Base-by-base conservation (phyloP, 371 early-diverging fungal species). In the Sporodiniella umbellata region DNA sequence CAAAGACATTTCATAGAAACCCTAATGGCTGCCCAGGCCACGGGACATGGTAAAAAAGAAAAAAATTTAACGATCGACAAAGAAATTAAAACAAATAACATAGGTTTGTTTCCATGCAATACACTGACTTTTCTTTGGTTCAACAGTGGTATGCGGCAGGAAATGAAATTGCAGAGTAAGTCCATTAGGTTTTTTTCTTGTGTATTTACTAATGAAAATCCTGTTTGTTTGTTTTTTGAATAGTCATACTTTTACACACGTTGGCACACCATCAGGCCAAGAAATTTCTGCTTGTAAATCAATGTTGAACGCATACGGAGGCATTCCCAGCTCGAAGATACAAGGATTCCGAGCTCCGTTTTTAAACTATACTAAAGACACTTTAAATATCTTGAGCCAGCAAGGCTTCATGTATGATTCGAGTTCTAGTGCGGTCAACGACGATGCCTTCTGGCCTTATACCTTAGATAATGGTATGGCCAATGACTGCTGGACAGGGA, bases 141-240 rank as follows among this genome's bases (percentile, higher is more conserved):
- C 80, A 84, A 28, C 77, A 84, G 48, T 86, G 85, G 85, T 85
- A 85, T 51, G 82, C 85, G 15, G 69, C 71, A 5, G 87, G 87
- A 14, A 71, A 87, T 51, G 89, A 88, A 51, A 68, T 86, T 12
- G 75, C 75, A 38, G 75, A 75, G 75, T 75, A 71, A 63, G 70
- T 58, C 31, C 3, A 28, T 11, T 17, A n/a, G n/a, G n/a, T 10
- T 30, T 28, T 15, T 11, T 25, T 26, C 46, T 22, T 1, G 23
- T n/a, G n/a, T 15, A 51, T 35, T 12, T 19, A 12, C 21, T 19
- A 38, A 39, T 33, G 17, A 8, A 4, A 37, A 15, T 24, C 18
- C 14, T 5, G 15, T 8, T 5, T n/a, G 5, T 35, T 14, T 14
- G 5, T 35, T 35, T 35, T 11, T 8, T 14, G n/a, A 53, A 8